Percentiles rank a stretch among this genome's conserved stretches.
Evolutionary conservation across 805 yeast genomes (phyloP).

Genomic region (Saturnispora quitensis): DNA sequence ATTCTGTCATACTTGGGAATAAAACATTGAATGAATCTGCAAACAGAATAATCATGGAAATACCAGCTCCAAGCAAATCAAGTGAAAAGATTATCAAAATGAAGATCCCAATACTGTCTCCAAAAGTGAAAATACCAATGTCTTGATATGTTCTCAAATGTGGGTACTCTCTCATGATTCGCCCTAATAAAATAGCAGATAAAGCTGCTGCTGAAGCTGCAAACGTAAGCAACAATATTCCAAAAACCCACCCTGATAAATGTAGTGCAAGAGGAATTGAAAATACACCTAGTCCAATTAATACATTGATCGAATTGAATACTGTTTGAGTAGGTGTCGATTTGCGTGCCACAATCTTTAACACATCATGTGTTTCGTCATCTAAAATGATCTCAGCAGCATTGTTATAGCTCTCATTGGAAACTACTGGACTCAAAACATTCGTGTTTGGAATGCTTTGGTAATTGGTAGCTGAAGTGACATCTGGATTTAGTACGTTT

Average conservation of each 20-base stretch:
- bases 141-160: constrained; percentile 47
- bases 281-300: constrained; percentile 68
- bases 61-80: constrained; percentile 54
- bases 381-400: neutral
- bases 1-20: constrained; percentile 32
- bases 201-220: constrained; percentile 43
- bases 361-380: constrained; percentile 2
- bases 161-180: constrained; percentile 33
- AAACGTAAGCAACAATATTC: constrained; percentile 32
- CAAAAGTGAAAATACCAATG: constrained; percentile 44
- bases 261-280: constrained; percentile 64
- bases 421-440: neutral
- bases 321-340: constrained; percentile 69
- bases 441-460: neutral
- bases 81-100: constrained; percentile 42
- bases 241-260: constrained; percentile 59
- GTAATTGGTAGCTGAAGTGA: neutral
- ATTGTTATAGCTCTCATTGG: neutral
- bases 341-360: constrained; percentile 24
- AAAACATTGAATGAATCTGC: constrained; percentile 48
- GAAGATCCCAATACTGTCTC: constrained; percentile 33
- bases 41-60: constrained; percentile 49
- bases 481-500: neutral
- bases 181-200: constrained; percentile 48
- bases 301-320: constrained; percentile 67